Evolutionary conservation across 2,329 filamentous ascomycete species (phyloP).

Genomic region (Fusarium pseudonygamai): DNA sequence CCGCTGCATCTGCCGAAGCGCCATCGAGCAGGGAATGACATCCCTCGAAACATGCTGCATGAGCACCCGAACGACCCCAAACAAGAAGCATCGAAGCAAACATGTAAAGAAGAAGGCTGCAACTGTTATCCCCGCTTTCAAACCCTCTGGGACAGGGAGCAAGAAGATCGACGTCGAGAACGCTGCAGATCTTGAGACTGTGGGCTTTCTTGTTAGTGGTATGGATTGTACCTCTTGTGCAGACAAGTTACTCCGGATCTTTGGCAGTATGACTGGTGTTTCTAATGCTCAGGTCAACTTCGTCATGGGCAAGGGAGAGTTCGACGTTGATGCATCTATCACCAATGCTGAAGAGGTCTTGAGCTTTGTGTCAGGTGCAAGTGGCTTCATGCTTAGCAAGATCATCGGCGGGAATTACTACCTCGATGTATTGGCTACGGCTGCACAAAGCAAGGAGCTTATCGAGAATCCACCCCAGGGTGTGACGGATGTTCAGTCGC

Average conservation of each 20-base stretch:
- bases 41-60: conserved; percentile 43
- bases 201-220: conserved; percentile 42
- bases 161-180: background rate
- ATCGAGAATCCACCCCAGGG: background rate
- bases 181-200: background rate
- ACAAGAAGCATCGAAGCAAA: background rate
- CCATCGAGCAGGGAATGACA: conserved; percentile 42
- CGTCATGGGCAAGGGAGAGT: conserved; percentile 50
- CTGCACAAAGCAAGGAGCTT: background rate
- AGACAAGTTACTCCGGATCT: conserved; percentile 46
- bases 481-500: conserved; percentile 2
- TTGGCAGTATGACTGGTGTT: conserved; percentile 43
- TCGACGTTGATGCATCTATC: conserved; percentile 41
- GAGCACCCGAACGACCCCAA: background rate
- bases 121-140: background rate
- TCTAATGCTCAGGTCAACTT: conserved; percentile 50
- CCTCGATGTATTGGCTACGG: background rate
- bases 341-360: conserved; percentile 37
- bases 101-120: background rate
- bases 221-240: conserved; percentile 52
- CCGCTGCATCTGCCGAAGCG: conserved; percentile 51
- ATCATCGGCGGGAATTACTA: background rate
- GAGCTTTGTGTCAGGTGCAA: conserved; percentile 25
- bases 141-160: background rate
- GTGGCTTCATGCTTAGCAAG: conserved; percentile 44